These are phyloP conservation scores for Mallotus nudiflorus DNA, from an alignment of 345 rosid genomes.

Conservation along the genomic window DNA sequence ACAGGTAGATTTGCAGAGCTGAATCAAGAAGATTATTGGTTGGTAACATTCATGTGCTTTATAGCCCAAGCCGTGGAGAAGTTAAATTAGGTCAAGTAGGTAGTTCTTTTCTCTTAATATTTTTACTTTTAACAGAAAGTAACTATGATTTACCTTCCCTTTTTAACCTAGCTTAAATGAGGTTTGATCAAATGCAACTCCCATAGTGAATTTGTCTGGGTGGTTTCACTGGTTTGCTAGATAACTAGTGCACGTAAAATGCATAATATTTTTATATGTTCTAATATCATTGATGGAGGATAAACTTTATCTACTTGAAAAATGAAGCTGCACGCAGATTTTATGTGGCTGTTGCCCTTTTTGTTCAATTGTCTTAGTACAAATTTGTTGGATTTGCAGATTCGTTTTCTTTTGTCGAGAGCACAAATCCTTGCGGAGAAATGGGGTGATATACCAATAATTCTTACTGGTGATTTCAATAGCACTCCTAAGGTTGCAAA, in stretches of 20 bases:
- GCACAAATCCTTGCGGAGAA: slow-evolving; percentile 60
- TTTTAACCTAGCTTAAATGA: not conserved
- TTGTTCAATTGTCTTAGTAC: slow-evolving; percentile 10
- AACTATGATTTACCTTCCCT: not conserved
- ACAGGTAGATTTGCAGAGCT: slow-evolving; percentile 50
- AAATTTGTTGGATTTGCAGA: slow-evolving; percentile 33
- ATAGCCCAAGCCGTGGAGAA: slow-evolving; percentile 67
- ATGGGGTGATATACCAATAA: slow-evolving; percentile 70
- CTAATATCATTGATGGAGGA: not conserved
- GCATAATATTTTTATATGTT: not conserved
- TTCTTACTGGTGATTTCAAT: slow-evolving; percentile 63
- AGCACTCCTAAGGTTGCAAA: slow-evolving; percentile 57
- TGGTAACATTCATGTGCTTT: slow-evolving; percentile 77
- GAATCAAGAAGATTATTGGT: slow-evolving; percentile 58
- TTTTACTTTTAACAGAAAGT: slow-evolving; percentile 12
- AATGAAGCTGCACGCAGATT: not conserved
- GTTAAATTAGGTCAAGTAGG: slow-evolving; percentile 82
- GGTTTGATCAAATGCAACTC: not conserved
- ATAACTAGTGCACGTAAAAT: not conserved
- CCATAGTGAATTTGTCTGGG: not conserved
- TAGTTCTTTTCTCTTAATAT: slow-evolving; percentile 24
- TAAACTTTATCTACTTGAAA: not conserved
- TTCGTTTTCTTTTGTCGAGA: slow-evolving; percentile 59
- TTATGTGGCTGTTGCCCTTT: too few relatives aligned
- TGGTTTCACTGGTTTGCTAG: too few relatives aligned